phyloP scores from a whole-genome alignment of 1,284 basidiomycete genomes.

The Trichosporon asahii region DNA sequence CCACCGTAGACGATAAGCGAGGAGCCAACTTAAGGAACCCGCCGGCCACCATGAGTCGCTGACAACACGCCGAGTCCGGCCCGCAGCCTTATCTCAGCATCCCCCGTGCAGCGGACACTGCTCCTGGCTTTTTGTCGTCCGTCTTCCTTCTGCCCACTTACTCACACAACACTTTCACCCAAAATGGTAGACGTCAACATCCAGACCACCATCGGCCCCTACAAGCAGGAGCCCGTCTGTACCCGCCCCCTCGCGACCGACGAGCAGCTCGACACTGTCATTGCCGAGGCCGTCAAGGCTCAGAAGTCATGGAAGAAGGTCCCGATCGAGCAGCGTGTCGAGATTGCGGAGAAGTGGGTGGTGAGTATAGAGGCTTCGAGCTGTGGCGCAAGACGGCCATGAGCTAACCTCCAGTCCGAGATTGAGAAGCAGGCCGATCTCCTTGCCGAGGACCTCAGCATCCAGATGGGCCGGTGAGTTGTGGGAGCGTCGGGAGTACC shows the following conservation, averaged over 20 bases:
- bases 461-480: constrained; percentile 72
- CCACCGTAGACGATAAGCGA: constrained; percentile 2
- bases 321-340: constrained; percentile 67
- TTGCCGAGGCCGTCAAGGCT: constrained; percentile 61
- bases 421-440: constrained; percentile 68
- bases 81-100: neutral
- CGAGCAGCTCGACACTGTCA: constrained; percentile 59
- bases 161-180: neutral
- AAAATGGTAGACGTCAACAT: constrained; percentile 41
- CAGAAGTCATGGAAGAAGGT: constrained; percentile 71
- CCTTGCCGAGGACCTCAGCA: constrained; percentile 69
- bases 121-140: neutral
- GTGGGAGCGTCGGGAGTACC: neutral
- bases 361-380: constrained; percentile 51
- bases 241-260: constrained; percentile 50
- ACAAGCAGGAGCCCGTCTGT: constrained; percentile 53
- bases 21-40: constrained; percentile 11
- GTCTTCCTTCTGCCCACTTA: neutral
- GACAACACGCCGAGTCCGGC: neutral
- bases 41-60: neutral
- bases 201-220: constrained; percentile 57
- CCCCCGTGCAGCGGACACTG: neutral
- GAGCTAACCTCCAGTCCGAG: constrained; percentile 58
- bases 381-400: too few species aligned
- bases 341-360: constrained; percentile 71